Percentiles rank a stretch among this genome's conserved stretches.
Evolutionary conservation across 1,284 basidiomycete species (phyloP).

Genomic region (Tylopilus sp.): DNA sequence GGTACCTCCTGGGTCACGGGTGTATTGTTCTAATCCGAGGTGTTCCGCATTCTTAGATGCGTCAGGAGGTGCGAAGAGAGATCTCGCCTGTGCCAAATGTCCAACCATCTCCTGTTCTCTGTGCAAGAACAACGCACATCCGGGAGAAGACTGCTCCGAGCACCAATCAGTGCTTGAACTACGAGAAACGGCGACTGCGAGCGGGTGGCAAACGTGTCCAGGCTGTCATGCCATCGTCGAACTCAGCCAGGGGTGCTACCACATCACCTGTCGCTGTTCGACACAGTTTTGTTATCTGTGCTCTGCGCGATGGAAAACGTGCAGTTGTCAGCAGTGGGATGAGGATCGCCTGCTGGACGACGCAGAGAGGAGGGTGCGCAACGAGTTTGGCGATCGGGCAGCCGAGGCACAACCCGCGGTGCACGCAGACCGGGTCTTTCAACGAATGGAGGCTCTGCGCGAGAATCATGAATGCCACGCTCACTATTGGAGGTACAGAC

Average conservation of each 20-base stretch:
- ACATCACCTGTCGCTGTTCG: constrained; percentile 43
- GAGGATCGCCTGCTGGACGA: constrained; percentile 33
- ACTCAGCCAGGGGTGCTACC: constrained; percentile 40
- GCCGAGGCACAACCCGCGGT: constrained; percentile 14
- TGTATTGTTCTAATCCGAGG: constrained; percentile 40
- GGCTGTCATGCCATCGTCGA: constrained; percentile 41
- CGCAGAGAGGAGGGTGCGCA: constrained; percentile 31
- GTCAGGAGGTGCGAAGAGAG: constrained; percentile 6
- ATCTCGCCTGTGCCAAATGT: constrained; percentile 26
- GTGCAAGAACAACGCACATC: constrained; percentile 31
- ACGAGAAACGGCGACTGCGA: constrained; percentile 29
- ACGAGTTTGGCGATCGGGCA: constrained; percentile 18
- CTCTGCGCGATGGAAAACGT: constrained; percentile 38
- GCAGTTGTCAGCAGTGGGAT: constrained; percentile 39
- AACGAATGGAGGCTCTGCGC: constrained; percentile 19
- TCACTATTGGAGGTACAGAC: constrained; percentile 26
- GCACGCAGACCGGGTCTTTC: constrained; percentile 17
- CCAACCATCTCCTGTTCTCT: constrained; percentile 29
- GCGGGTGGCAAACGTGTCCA: constrained; percentile 42
- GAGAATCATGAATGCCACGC: constrained; percentile 34
- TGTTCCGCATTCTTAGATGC: constrained; percentile 41
- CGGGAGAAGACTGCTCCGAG: constrained; percentile 17
- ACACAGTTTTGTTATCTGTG: constrained; percentile 45
- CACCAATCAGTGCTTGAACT: constrained; percentile 26
- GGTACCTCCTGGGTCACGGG: constrained; percentile 28